phyloP scores from a whole-genome alignment of 2,329 filamentous ascomycete genomes.

The Graphilbum sp. region DNA sequence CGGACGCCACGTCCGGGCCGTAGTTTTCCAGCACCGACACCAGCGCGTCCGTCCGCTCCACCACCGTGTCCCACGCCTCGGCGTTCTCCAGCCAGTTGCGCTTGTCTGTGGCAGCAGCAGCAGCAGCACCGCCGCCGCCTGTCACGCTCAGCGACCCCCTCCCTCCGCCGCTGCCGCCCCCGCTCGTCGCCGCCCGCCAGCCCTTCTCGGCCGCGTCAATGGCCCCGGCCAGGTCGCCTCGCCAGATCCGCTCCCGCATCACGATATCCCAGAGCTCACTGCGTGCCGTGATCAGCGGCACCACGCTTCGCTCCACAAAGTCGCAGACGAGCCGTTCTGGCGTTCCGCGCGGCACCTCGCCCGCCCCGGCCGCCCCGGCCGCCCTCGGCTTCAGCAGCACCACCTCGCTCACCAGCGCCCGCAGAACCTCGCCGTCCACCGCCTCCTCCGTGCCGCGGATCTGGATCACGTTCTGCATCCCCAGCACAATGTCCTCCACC shows the following conservation, averaged over 20 bases:
- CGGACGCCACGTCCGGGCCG: constrained; percentile 44
- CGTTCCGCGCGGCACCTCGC: constrained; percentile 37
- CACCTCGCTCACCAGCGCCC: constrained; percentile 55
- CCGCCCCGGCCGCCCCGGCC: too few species aligned
- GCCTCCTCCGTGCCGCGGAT: constrained; percentile 65
- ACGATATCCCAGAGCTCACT: constrained; percentile 64
- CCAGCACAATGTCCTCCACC: constrained; percentile 58
- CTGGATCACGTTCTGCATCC: constrained; percentile 58
- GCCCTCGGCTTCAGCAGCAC: constrained; percentile 26
- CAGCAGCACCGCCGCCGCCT: constrained; percentile 15
- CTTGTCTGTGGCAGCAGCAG: constrained; percentile 15
- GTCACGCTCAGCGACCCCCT: constrained; percentile 21
- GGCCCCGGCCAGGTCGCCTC: constrained; percentile 50
- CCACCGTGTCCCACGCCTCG: constrained; percentile 53
- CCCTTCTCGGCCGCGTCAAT: constrained; percentile 77
- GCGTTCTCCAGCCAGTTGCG: constrained; percentile 41
- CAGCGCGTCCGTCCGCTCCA: constrained; percentile 63
- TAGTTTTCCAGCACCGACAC: constrained; percentile 74
- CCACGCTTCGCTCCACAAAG: constrained; percentile 57
- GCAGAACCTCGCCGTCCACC: constrained; percentile 58
- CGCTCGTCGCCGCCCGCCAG: constrained; percentile 54
- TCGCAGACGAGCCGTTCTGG: constrained; percentile 47
- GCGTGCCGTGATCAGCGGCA: constrained; percentile 70
- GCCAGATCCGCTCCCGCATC: constrained; percentile 56
- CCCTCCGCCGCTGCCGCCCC: constrained; percentile 5